These are phyloP conservation scores for Penicillium sp. DNA, from an alignment of 2,329 filamentous ascomycete species.

Conservation along the genomic window DNA sequence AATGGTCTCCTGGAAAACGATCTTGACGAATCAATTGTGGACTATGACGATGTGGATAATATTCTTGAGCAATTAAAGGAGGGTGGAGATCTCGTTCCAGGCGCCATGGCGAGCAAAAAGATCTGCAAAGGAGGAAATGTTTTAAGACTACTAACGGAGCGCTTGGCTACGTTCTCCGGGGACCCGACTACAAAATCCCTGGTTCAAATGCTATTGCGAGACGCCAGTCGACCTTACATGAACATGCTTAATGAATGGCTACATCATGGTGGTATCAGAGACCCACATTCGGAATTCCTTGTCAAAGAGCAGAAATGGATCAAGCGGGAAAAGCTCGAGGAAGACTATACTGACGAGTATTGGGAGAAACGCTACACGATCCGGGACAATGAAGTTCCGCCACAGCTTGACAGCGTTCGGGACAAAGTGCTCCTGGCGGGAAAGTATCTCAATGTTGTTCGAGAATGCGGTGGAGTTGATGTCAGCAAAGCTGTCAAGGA, in stretches of 20 bases:
- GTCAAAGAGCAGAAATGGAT: slow-evolving; percentile 97
- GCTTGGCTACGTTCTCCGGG: slow-evolving; percentile 83
- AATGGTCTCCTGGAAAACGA: slow-evolving; percentile 74
- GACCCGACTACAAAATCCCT: slow-evolving; percentile 81
- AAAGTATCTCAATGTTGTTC: slow-evolving; percentile 95
- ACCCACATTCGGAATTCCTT: slow-evolving; percentile 88
- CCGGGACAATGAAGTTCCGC: slow-evolving; percentile 81
- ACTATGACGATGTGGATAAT: slow-evolving; percentile 81
- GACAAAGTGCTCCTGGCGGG: slow-evolving; percentile 92
- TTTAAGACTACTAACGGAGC: slow-evolving; percentile 76
- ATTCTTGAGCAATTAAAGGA: slow-evolving; percentile 86
- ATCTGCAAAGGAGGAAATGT: slow-evolving; percentile 96
- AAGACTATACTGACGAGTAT: slow-evolving; percentile 98
- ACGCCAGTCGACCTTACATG: slow-evolving; percentile 94
- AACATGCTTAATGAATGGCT: slow-evolving; percentile 98
- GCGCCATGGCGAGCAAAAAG: slow-evolving; percentile 77
- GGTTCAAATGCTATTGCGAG: slow-evolving; percentile 73
- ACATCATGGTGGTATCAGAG: slow-evolving; percentile 89
- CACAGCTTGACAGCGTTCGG: slow-evolving; percentile 82
- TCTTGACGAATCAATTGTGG: slow-evolving; percentile 62
- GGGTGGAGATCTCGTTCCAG: slow-evolving; percentile 72
- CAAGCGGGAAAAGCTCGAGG: slow-evolving; percentile 77
- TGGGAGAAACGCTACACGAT: slow-evolving; percentile 98
- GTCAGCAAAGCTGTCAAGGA: slow-evolving; percentile 82
- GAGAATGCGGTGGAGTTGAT: slow-evolving; percentile 93